phyloP scores from a whole-genome alignment of 129 eudicot genomes.

The Flaveria trinervia region DNA sequence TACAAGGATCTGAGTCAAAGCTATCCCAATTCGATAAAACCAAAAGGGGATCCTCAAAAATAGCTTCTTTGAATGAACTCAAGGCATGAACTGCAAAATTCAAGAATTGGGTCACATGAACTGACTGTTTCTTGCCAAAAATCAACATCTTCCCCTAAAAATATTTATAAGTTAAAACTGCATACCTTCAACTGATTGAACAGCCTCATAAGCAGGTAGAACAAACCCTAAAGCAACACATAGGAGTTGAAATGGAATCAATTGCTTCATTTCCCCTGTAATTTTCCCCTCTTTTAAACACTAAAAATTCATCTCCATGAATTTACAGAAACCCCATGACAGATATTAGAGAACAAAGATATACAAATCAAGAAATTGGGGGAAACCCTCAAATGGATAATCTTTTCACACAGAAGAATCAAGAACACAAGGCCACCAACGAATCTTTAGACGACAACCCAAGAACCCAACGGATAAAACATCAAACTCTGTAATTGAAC shows the following conservation, averaged over 20 bases:
- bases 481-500: neutral
- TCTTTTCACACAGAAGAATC: constrained; percentile 25
- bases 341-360: constrained; percentile 13
- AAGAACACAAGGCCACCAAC: constrained; percentile 10
- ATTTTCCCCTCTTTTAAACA: neutral
- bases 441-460: no score
- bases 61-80: constrained; percentile 72
- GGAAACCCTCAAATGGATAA: constrained; percentile 21
- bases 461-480: neutral
- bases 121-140: neutral
- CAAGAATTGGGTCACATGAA: constrained; percentile 27
- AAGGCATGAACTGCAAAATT: constrained; percentile 70
- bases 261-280: constrained; percentile 50
- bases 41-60: constrained; percentile 77
- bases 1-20: constrained; percentile 79
- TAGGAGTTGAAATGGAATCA: constrained; percentile 47
- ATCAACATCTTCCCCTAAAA: constrained; percentile 11
- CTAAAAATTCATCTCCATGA: constrained; percentile 21
- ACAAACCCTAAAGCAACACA: constrained; percentile 53
- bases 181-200: constrained; percentile 68
- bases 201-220: constrained; percentile 44
- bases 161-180: neutral
- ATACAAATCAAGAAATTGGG: constrained; percentile 15
- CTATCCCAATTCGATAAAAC: constrained; percentile 83
- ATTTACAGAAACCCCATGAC: constrained; percentile 25